Conservation (phyloP, 2,329 filamentous ascomycete genomes). For the Microcyclospora tardicrescens region DNA sequence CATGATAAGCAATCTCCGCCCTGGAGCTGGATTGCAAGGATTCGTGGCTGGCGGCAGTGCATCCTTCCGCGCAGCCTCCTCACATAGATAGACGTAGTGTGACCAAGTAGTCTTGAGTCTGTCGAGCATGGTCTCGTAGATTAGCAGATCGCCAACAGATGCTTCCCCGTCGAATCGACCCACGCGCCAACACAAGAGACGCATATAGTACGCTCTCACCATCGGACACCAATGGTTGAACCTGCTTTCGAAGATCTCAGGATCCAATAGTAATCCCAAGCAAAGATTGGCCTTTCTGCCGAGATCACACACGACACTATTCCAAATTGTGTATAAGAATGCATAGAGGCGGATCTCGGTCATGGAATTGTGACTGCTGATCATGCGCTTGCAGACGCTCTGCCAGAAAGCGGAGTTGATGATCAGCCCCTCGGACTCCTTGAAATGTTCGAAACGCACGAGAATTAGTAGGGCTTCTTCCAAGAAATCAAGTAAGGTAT, state of each 20-base stretch:
- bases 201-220: slow-evolving; percentile 88
- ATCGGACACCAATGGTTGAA: slow-evolving; percentile 95
- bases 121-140: slow-evolving; percentile 54
- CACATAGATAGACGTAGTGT: slow-evolving; percentile 63
- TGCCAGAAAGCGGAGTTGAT: slow-evolving; percentile 80
- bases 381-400: slow-evolving; percentile 63
- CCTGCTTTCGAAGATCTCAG: slow-evolving; percentile 62
- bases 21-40: slow-evolving; percentile 73
- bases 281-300: slow-evolving; percentile 58
- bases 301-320: slow-evolving; percentile 52
- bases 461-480: slow-evolving; percentile 65
- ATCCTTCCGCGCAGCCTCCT: slow-evolving; percentile 47
- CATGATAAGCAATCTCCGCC: slow-evolving; percentile 77
- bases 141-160: slow-evolving; percentile 31
- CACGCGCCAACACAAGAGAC: slow-evolving; percentile 77
- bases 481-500: slow-evolving; percentile 80
- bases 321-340: slow-evolving; percentile 71
- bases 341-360: slow-evolving; percentile 76
- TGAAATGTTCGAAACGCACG: slow-evolving; percentile 44
- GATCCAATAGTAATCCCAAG: slow-evolving; percentile 60
- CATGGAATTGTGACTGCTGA: slow-evolving; percentile 75
- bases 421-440: slow-evolving; percentile 31
- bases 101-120: slow-evolving; percentile 63
- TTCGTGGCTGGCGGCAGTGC: slow-evolving; percentile 55
- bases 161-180: slow-evolving; percentile 60